Conservation (phyloP, 1,139 yeast genomes). For the Saccharomyces hybrid region DNA sequence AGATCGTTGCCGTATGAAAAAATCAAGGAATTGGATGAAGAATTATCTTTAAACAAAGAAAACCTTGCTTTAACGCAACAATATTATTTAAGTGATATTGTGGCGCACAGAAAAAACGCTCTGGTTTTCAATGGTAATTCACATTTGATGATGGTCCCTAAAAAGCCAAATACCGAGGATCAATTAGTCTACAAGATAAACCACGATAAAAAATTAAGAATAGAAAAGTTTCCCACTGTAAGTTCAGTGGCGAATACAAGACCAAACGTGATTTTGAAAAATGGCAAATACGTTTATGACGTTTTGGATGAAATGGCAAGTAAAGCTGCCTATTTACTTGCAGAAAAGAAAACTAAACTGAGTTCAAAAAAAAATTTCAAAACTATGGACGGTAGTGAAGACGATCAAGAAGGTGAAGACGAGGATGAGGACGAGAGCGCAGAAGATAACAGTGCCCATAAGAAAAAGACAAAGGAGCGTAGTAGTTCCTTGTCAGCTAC, state of each 20-base stretch:
- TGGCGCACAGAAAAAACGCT: not conserved
- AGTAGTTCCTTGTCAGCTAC: conserved; percentile 1
- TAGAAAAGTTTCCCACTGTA: conserved; percentile 14
- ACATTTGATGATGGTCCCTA: conserved; percentile 7
- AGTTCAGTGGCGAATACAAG: conserved; percentile 15
- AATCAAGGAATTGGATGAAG: conserved; percentile 7
- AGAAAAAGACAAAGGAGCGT: not conserved
- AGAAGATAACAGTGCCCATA: not conserved
- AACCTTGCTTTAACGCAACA: not conserved
- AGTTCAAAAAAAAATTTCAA: not conserved
- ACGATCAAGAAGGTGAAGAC: not conserved
- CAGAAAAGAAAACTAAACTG: conserved; percentile 13
- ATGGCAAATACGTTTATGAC: conserved; percentile 26
- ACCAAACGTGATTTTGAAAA: conserved; percentile 16
- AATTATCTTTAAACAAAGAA: conserved; percentile 6
- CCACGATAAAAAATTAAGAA: conserved; percentile 4
- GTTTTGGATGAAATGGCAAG: conserved; percentile 23
- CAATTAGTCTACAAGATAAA: conserved; percentile 11
- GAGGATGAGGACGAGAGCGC: not conserved
- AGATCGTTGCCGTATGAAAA: not conserved
- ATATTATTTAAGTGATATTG: conserved; percentile 1
- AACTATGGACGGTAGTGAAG: not conserved
- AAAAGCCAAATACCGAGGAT: conserved; percentile 3
- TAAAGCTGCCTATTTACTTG: conserved; percentile 15
- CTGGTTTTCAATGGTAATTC: conserved; percentile 13